A percentile compares a stretch with the other conserved stretches of the same genome.
Evolutionary conservation across 768 basidiomycete species (phyloP).

Genomic region (Psilocybe cubensis): DNA sequence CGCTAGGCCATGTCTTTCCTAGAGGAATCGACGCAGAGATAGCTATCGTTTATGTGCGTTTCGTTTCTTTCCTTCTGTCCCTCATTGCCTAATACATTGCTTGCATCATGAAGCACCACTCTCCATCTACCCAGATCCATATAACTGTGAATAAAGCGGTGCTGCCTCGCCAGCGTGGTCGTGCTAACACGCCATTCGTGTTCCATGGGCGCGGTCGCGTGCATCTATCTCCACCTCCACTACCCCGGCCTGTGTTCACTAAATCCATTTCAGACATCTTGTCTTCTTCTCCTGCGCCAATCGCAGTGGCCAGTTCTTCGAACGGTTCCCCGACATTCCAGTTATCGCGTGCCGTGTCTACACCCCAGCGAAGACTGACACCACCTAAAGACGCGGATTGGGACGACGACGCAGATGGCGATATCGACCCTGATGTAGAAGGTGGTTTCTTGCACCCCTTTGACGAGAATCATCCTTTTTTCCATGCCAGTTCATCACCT

Average conservation of each 20-base stretch:
- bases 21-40: constrained; percentile 41
- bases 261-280: neutral
- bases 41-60: constrained; percentile 69
- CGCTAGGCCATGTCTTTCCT: constrained; percentile 62
- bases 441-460: constrained; percentile 24
- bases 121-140: constrained; percentile 55
- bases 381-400: too few relatives aligned
- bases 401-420: constrained; percentile 22
- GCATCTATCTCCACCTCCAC: constrained; percentile 31
- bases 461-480: constrained; percentile 24
- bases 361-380: too few relatives aligned
- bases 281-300: constrained; percentile 6
- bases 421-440: constrained; percentile 24
- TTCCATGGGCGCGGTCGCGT: constrained; percentile 57
- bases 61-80: neutral
- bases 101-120: constrained; percentile 49
- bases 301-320: neutral
- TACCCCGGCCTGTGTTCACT: neutral
- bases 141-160: constrained; percentile 59
- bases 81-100: constrained; percentile 1
- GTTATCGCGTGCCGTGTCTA: neutral
- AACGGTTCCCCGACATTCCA: neutral
- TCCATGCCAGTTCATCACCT: constrained; percentile 13
- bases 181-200: constrained; percentile 63
- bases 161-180: constrained; percentile 58